A percentile compares a stretch with the other conserved stretches of the same genome.
Conservation (phyloP, 2,329 filamentous ascomycete genomes). For the Lecanosticta acicola region DNA sequence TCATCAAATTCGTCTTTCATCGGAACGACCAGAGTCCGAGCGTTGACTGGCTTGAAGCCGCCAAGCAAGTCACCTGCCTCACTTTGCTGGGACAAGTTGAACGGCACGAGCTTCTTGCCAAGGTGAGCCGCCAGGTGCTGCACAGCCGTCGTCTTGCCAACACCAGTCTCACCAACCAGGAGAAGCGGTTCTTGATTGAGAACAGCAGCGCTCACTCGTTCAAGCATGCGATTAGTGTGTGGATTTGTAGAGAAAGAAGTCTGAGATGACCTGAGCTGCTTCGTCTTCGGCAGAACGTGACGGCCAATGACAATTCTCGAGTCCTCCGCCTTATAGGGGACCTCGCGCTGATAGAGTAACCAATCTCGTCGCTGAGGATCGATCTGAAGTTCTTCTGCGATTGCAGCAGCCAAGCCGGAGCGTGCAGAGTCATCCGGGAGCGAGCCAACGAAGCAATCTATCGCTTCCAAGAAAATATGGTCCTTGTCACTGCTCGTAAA, state of each 20-base stretch:
- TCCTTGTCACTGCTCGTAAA: constrained; percentile 67
- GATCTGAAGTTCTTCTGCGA: constrained; percentile 83
- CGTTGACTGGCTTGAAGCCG: constrained; percentile 92
- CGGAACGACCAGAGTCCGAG: constrained; percentile 79
- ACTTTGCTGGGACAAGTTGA: constrained; percentile 96
- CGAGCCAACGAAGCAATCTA: constrained; percentile 86
- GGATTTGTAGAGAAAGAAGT: constrained; percentile 81
- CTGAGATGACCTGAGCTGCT: constrained; percentile 23
- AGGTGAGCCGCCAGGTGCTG: constrained; percentile 83
- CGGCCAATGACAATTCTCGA: constrained; percentile 27
- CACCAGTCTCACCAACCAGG: constrained; percentile 97
- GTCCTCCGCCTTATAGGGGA: constrained; percentile 53
- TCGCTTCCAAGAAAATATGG: constrained; percentile 85
- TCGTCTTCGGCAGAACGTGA: constrained; percentile 24
- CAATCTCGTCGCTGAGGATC: constrained; percentile 75
- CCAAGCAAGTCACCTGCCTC: constrained; percentile 94
- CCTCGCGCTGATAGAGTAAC: constrained; percentile 67
- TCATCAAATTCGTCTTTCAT: constrained; percentile 92
- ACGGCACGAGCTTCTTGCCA: constrained; percentile 79
- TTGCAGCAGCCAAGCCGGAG: constrained; percentile 56
- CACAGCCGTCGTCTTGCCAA: constrained; percentile 93
- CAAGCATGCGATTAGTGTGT: constrained; percentile 76
- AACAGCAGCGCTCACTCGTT: constrained; percentile 80
- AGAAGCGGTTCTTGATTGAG: constrained; percentile 81
- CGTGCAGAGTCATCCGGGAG: constrained; percentile 61